These are phyloP conservation scores for Millerozyma miso DNA, from an alignment of 805 yeast species.

Conservation along the genomic window DNA sequence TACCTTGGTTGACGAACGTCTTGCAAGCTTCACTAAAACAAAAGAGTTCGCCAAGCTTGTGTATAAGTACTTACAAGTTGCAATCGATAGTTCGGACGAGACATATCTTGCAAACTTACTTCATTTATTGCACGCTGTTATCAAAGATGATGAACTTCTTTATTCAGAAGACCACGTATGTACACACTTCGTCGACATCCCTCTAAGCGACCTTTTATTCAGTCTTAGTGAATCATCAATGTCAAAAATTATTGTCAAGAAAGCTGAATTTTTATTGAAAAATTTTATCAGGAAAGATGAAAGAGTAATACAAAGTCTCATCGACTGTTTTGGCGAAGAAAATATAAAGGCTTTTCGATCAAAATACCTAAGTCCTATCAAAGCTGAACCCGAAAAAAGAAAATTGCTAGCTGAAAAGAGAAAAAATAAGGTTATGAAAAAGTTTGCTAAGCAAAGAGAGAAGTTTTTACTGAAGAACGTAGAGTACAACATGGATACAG, in stretches of 20 bases:
- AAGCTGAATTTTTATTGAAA: slow-evolving; percentile 57
- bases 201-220: slow-evolving; percentile 53
- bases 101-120: slow-evolving; percentile 55
- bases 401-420: slow-evolving; percentile 58
- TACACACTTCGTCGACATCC: slow-evolving; percentile 48
- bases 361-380: slow-evolving; percentile 37
- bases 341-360: slow-evolving; percentile 48
- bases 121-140: slow-evolving; percentile 64
- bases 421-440: slow-evolving; percentile 56
- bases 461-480: slow-evolving; percentile 39
- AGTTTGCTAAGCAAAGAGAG: slow-evolving; percentile 53
- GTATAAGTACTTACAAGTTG: slow-evolving; percentile 51
- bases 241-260: slow-evolving; percentile 44
- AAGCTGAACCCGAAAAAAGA: slow-evolving; percentile 52
- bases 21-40: slow-evolving; percentile 52
- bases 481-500: slow-evolving; percentile 6
- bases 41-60: slow-evolving; percentile 52
- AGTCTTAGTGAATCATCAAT: slow-evolving; percentile 47
- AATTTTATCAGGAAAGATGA: slow-evolving; percentile 46
- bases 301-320: slow-evolving; percentile 46
- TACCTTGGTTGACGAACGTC: slow-evolving; percentile 28
- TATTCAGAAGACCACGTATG: slow-evolving; percentile 39
- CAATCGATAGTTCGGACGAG: slow-evolving; percentile 49
- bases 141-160: slow-evolving; percentile 45
- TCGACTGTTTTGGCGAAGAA: slow-evolving; percentile 54